These are phyloP conservation scores for Vigna nakashimae DNA, from an alignment of 306 rosid genomes.

Conservation along the genomic window DNA sequence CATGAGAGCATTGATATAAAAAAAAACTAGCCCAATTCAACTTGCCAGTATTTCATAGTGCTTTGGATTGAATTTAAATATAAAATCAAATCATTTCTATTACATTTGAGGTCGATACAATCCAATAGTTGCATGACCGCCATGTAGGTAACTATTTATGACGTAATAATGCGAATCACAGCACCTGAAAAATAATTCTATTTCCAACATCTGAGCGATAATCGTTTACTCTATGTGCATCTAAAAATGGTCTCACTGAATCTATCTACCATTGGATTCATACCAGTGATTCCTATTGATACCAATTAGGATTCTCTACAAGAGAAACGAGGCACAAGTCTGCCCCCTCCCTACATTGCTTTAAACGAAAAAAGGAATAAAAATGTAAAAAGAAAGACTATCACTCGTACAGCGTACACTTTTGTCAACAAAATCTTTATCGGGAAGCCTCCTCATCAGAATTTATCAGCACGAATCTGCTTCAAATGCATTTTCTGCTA, in stretches of 20 bases:
- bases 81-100: background rate
- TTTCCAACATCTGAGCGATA: slow-evolving; percentile 11
- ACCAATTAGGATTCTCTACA: slow-evolving; percentile 34
- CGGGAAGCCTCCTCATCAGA: slow-evolving; percentile 7
- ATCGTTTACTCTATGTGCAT: background rate
- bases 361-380: background rate
- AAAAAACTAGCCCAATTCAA: background rate
- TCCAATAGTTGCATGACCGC: background rate
- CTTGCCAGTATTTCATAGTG: background rate
- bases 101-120: background rate
- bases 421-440: slow-evolving; percentile 33
- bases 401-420: background rate
- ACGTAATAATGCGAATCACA: background rate
- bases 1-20: background rate
- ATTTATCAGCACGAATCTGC: slow-evolving; percentile 12
- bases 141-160: background rate
- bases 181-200: background rate
- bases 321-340: slow-evolving; percentile 13
- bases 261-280: background rate
- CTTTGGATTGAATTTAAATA: background rate
- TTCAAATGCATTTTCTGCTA: slow-evolving; percentile 17
- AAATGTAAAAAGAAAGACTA: background rate
- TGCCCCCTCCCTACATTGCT: slow-evolving; percentile 3
- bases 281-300: slow-evolving; percentile 13
- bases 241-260: slow-evolving; percentile 12